Evolutionary conservation across 495 filamentous ascomycete species (phyloP).

Genomic region (Cladorrhinum samala): DNA sequence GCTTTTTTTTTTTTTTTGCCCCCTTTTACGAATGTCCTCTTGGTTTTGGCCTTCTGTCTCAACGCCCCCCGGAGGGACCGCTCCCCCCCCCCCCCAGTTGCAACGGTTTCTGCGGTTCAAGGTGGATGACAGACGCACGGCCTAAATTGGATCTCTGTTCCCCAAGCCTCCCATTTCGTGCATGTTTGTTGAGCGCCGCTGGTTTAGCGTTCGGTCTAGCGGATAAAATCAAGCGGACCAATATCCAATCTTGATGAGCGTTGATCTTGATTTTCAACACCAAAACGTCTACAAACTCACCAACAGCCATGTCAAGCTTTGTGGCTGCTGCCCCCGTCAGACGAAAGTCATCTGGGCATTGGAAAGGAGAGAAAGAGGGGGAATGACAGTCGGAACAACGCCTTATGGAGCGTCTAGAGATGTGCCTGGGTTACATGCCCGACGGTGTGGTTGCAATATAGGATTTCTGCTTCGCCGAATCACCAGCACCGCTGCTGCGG

Average conservation of each 20-base stretch:
- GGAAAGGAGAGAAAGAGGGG: not conserved
- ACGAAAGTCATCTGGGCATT: not conserved
- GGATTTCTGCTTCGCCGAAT: slow-evolving; percentile 10
- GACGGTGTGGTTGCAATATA: slow-evolving; percentile 27
- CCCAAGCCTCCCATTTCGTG: not conserved
- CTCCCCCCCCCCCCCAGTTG: no score
- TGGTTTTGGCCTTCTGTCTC: no score
- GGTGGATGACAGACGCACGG: no score
- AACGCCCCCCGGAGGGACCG: no score
- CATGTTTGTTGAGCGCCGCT: slow-evolving; percentile 5
- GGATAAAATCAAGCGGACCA: slow-evolving; percentile 2
- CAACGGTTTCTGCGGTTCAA: no score
- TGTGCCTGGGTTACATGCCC: slow-evolving; percentile 9
- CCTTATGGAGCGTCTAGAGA: not conserved
- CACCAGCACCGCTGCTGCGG: slow-evolving; percentile 12
- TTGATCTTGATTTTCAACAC: not conserved
- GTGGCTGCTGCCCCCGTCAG: slow-evolving; percentile 11
- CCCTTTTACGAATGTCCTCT: no score
- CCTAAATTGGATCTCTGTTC: no score
- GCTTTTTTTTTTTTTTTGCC: no score
- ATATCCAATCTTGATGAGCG: not conserved
- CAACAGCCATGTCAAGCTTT: slow-evolving; percentile 13
- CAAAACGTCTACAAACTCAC: not conserved
- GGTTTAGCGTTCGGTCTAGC: slow-evolving; percentile 1
- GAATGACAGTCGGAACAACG: not conserved